Conservation (phyloP, 1,284 basidiomycete species). For the Earliella scabrosa region DNA sequence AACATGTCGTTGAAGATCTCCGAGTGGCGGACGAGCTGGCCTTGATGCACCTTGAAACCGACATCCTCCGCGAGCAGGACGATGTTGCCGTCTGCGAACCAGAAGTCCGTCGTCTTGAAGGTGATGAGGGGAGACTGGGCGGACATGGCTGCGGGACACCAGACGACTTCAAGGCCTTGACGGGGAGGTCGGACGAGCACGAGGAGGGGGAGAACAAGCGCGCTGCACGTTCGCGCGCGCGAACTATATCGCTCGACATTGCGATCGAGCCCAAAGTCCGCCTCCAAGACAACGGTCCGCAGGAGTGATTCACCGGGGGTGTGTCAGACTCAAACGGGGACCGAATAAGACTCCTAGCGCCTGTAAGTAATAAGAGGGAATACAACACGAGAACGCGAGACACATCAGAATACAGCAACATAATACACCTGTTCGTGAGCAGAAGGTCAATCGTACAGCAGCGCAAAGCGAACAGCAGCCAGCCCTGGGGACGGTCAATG, state of each 20-base stretch:
- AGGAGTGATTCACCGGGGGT: not conserved
- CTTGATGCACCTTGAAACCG: slow-evolving; percentile 74
- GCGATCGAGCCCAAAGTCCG: slow-evolving; percentile 3
- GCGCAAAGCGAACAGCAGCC: not conserved
- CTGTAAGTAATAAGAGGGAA: not conserved
- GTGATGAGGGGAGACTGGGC: slow-evolving; percentile 7
- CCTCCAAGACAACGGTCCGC: not conserved
- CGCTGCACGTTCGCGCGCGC: not conserved
- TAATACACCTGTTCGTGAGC: not conserved
- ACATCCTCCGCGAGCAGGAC: slow-evolving; percentile 57
- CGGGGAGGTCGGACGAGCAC: not conserved
- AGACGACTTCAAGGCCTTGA: slow-evolving; percentile 8
- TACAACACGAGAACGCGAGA: not conserved
- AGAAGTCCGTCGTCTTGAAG: slow-evolving; percentile 57
- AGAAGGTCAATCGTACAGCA: not conserved
- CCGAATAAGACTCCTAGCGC: not conserved
- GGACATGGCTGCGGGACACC: slow-evolving; percentile 6
- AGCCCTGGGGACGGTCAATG: slow-evolving; percentile 1
- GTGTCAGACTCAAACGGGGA: too few relatives aligned
- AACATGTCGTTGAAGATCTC: slow-evolving; percentile 71
- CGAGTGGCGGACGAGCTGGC: slow-evolving; percentile 72
- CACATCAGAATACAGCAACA: not conserved
- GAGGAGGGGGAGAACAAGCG: not conserved
- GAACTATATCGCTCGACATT: not conserved
- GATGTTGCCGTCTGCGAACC: slow-evolving; percentile 75